phyloP scores from a whole-genome alignment of 192 early-diverging fungal species.

The Gonapodya sp. region DNA sequence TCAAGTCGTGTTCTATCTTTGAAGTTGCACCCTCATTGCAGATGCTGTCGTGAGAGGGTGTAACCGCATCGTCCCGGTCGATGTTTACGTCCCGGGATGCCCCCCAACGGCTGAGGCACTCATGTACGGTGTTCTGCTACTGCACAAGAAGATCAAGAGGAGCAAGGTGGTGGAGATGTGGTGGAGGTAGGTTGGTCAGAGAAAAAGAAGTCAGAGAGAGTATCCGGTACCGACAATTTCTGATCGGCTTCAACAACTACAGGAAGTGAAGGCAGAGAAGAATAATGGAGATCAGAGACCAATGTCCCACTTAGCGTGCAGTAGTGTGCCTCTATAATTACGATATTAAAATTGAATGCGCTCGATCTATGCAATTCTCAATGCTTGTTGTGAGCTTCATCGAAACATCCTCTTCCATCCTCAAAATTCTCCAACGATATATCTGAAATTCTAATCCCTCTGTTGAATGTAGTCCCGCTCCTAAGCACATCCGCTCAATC shows the following conservation, averaged over 20 bases:
- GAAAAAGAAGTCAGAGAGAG: background rate
- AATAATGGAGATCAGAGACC: too few relatives aligned
- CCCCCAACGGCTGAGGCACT: conserved; percentile 98
- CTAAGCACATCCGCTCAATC: too few relatives aligned
- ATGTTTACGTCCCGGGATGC: conserved; percentile 96
- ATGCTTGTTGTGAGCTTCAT: too few relatives aligned
- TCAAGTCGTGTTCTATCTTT: background rate
- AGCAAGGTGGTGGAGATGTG: background rate
- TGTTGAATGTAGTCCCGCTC: too few relatives aligned
- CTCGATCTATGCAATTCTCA: too few relatives aligned
- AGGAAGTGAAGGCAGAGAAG: background rate
- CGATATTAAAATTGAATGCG: too few relatives aligned
- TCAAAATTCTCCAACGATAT: too few relatives aligned
- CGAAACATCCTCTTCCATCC: too few relatives aligned
- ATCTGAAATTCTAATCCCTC: too few relatives aligned
- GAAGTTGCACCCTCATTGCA: background rate
- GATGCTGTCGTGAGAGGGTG: conserved; percentile 70
- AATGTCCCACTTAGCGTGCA: too few relatives aligned
- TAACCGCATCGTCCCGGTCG: conserved; percentile 91
- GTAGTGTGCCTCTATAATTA: too few relatives aligned
- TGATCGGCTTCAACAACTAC: background rate
- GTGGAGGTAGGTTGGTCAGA: background rate
- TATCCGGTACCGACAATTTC: background rate
- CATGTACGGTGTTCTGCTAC: conserved; percentile 89
- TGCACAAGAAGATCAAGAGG: conserved; percentile 98